These are phyloP conservation scores for Aspergillus sclerotioniger DNA, from an alignment of 495 filamentous ascomycete species.

Conservation along the genomic window DNA sequence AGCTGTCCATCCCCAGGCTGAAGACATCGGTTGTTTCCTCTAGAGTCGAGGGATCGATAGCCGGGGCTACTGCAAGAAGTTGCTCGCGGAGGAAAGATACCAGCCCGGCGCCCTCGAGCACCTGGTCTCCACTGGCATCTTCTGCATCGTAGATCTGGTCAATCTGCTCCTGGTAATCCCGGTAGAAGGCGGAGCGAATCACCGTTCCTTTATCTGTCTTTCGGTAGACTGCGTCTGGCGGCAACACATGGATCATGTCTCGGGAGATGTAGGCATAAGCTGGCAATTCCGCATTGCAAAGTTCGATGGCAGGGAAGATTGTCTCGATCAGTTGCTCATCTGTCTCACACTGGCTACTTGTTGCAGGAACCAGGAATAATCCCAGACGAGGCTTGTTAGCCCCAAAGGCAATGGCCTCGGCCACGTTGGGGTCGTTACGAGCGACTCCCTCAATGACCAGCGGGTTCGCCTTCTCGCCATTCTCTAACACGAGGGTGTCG, in stretches of 20 bases:
- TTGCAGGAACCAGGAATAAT: constrained; percentile 43
- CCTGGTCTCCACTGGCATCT: constrained; percentile 13
- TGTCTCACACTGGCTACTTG: constrained; percentile 19
- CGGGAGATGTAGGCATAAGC: constrained; percentile 48
- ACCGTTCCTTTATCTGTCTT: constrained; percentile 52
- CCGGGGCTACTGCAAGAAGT: constrained; percentile 16
- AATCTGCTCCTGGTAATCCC: constrained; percentile 41
- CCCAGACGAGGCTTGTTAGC: constrained; percentile 26
- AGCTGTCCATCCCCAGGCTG: constrained; percentile 48
- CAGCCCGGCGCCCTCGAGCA: constrained; percentile 18
- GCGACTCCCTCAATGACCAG: constrained; percentile 49
- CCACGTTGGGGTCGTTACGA: constrained; percentile 25
- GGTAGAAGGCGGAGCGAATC: constrained; percentile 50
- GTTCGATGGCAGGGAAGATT: constrained; percentile 44
- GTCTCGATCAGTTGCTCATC: constrained; percentile 42
- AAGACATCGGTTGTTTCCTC: constrained; percentile 42
- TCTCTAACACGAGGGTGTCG: constrained; percentile 56
- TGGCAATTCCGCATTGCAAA: constrained; percentile 40
- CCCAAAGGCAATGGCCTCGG: constrained; percentile 34
- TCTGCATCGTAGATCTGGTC: constrained; percentile 38
- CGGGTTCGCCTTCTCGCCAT: constrained; percentile 65
- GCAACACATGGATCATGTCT: constrained; percentile 47
- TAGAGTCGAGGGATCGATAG: constrained; percentile 17
- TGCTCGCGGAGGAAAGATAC: constrained; percentile 18
- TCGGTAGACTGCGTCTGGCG: constrained; percentile 40